Conservation (phyloP, 2,329 filamentous ascomycete genomes). For the Daldinia sp. region DNA sequence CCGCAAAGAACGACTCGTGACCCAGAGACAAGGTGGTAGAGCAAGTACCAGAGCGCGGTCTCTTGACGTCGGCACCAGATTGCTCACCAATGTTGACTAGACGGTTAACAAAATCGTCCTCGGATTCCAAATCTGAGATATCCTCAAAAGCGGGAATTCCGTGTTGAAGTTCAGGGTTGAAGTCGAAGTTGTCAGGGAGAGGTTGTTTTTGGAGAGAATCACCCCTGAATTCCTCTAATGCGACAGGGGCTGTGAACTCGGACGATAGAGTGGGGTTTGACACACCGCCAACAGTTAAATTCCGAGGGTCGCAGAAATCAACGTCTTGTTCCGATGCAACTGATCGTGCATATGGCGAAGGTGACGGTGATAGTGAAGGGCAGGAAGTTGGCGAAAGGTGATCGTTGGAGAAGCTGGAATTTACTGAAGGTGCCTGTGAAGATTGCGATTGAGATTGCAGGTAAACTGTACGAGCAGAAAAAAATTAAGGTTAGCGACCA, state of each 20-base stretch:
- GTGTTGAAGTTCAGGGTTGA: slow-evolving; percentile 63
- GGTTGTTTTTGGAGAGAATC: slow-evolving; percentile 64
- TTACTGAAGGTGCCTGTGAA: slow-evolving; percentile 67
- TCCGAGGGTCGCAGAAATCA: slow-evolving; percentile 91
- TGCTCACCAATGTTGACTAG: slow-evolving; percentile 75
- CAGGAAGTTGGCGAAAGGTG: slow-evolving; percentile 80
- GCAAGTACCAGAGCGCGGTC: slow-evolving; percentile 75
- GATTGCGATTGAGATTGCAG: slow-evolving; percentile 59
- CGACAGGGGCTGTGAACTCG: slow-evolving; percentile 75
- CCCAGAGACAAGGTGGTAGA: slow-evolving; percentile 76
- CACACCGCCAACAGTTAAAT: slow-evolving; percentile 78
- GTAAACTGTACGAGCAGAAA: slow-evolving; percentile 48
- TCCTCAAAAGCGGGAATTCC: slow-evolving; percentile 83
- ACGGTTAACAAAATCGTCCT: slow-evolving; percentile 84
- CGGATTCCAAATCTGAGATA: slow-evolving; percentile 89
- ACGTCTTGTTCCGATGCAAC: slow-evolving; percentile 77
- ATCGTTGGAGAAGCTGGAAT: slow-evolving; percentile 72
- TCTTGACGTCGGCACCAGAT: slow-evolving; percentile 72
- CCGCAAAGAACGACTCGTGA: slow-evolving; percentile 82
- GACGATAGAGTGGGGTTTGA: slow-evolving; percentile 63
- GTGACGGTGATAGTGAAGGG: slow-evolving; percentile 88
- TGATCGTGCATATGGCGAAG: slow-evolving; percentile 80
- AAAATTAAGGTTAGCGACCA: slow-evolving; percentile 44
- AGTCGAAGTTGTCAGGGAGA: slow-evolving; percentile 63
- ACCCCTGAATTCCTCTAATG: slow-evolving; percentile 70